These are phyloP conservation scores for Byssochlamys sp. DNA, from an alignment of 2,329 filamentous ascomycete genomes.

Conservation along the genomic window DNA sequence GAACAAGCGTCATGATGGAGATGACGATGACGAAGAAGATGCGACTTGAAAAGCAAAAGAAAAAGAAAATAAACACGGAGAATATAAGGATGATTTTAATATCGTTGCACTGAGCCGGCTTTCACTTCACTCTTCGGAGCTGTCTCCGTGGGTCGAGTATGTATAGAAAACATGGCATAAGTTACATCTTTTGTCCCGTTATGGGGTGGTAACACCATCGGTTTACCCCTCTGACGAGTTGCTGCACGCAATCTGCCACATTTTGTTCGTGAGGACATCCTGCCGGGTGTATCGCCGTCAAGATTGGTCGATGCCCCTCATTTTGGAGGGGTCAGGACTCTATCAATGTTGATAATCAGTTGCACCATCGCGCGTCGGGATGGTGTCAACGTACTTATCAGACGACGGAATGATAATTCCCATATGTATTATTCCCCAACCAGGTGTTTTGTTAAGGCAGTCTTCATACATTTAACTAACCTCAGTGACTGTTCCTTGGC, in stretches of 20 bases:
- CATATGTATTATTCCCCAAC: too few relatives aligned
- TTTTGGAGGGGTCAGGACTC: neutral
- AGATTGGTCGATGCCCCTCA: neutral
- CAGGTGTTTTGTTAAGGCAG: too few relatives aligned
- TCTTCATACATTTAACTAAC: too few relatives aligned
- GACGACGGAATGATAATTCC: neutral
- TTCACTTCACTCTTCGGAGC: neutral
- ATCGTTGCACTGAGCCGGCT: neutral
- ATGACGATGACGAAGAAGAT: neutral
- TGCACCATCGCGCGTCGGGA: neutral
- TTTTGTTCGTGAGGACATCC: neutral
- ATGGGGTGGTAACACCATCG: neutral
- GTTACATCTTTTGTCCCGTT: neutral
- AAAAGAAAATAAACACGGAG: neutral
- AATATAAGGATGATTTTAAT: neutral
- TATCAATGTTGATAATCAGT: neutral
- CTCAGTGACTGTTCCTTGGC: too few relatives aligned
- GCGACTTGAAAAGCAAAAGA: neutral
- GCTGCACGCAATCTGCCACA: neutral
- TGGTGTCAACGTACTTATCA: neutral
- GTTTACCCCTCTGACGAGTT: neutral
- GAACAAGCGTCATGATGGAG: neutral
- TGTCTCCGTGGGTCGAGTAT: neutral
- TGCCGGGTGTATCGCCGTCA: neutral
- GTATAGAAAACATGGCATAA: too few relatives aligned